Percentiles rank a stretch among this genome's conserved stretches.
Conservation (phyloP, 2,329 filamentous ascomycete species). For the Aspergillus sclerotialis region DNA sequence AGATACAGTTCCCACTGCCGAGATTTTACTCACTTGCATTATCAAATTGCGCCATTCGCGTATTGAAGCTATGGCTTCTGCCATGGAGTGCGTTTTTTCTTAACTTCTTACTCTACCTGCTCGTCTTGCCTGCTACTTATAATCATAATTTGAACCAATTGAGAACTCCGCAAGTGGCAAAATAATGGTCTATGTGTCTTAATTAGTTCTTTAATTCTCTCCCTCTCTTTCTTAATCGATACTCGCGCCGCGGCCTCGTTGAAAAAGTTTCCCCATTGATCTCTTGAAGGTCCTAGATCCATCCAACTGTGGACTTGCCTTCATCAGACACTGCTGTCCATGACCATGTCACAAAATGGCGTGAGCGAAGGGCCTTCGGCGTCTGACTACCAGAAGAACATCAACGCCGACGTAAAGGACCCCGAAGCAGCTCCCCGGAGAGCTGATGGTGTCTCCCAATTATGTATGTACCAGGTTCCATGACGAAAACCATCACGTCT, state of each 20-base stretch:
- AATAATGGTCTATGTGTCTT: background rate
- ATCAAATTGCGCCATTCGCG: background rate
- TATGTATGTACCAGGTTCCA: constrained; percentile 19
- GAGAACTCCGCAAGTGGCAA: background rate
- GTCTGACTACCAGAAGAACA: constrained; percentile 11
- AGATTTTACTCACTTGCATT: too few relatives aligned
- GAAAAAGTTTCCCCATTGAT: too few relatives aligned
- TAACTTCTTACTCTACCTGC: background rate
- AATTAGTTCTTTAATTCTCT: background rate
- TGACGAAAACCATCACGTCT: constrained; percentile 3
- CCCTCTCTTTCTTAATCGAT: background rate
- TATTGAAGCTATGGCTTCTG: too few relatives aligned
- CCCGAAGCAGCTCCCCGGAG: constrained; percentile 17
- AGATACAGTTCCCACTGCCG: background rate
- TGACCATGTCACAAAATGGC: background rate
- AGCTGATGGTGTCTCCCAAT: constrained; percentile 25
- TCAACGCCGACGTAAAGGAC: constrained; percentile 15
- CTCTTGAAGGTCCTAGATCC: too few relatives aligned
- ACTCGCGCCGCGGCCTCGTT: too few relatives aligned
- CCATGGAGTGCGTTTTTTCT: background rate
- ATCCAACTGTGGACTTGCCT: background rate
- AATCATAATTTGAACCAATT: background rate
- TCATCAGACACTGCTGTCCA: background rate
- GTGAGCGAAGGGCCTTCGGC: constrained; percentile 11
- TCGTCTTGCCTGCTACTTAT: background rate